Base-by-base conservation (phyloP, 352 stramenopile species). In the Pythium chondricola region DNA sequence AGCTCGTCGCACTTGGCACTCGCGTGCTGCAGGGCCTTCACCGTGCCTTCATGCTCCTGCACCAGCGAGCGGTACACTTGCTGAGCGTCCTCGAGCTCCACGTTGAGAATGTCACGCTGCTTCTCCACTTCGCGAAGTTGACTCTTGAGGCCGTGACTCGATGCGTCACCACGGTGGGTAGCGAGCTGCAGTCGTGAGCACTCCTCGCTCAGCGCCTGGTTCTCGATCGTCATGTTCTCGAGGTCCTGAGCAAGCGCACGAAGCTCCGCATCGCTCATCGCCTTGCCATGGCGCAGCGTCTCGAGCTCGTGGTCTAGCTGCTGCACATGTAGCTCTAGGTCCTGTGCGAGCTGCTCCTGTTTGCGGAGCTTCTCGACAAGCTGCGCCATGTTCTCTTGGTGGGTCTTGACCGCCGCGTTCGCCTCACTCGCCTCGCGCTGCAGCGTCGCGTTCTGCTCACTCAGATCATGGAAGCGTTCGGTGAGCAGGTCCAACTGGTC, bases 151-250 rank as follows among this genome's bases (percentile, higher is more conserved):
- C 47, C 69, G 20, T 62, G 73, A 1, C 51, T 61, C 1, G 74
- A 85, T 29, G 85, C 68, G 6, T 67, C 76, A 32, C 69, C 66
- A 2, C 64, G 72, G 8, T 83, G 69, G 2, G 83, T 60, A 2
- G 65, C 53, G 33, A 61, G 69, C 63, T 90, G 77, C 16, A 91
- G 51, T 0, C 75, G 65, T 6, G 63, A 72, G 41, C 79, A 91
- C 31, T 93, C 82, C 54, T 90, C 79, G 40, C 72, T 88, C n/a
- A 93, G 66, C 21, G 74, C 74, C 46, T 93, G 82, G 41, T 93
- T 93, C 33, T 93, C 82, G 18, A 91, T 63, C 9, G 79, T 93
- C 82, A 93, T 93, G 50, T 93, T 90, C 43, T 93, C 79, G 29
- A 93, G 56, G 45, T 93, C 82, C 56, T 90, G 79, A 9, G 67